phyloP scores from a whole-genome alignment of 2,329 filamentous ascomycete genomes.

The Penicillium sp. region DNA sequence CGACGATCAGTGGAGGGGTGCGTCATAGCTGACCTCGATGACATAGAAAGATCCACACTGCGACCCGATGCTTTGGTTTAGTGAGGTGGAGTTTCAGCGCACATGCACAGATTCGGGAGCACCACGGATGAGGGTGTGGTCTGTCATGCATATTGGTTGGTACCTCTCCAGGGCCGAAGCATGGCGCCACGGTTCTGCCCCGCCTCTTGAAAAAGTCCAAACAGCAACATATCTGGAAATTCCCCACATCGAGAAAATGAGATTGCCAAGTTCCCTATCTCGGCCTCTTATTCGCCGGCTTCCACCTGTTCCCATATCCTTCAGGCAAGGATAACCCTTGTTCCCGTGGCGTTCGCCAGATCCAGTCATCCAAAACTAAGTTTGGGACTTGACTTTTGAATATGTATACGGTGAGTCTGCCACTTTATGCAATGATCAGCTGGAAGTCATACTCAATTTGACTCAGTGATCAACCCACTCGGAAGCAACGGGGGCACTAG shows the following conservation, averaged over 20 bases:
- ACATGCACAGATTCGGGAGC: neutral
- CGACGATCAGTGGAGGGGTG: neutral
- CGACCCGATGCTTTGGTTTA: neutral
- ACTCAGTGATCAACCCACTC: no score
- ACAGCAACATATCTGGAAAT: neutral
- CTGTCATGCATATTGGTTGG: neutral
- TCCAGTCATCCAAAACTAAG: neutral
- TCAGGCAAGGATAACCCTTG: neutral
- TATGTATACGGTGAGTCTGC: no score
- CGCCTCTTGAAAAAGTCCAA: neutral
- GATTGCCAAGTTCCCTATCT: neutral
- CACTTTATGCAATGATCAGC: no score
- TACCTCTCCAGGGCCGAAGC: neutral
- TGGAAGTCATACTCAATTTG: no score
- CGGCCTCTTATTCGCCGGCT: neutral
- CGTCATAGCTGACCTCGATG: neutral
- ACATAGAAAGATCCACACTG: neutral
- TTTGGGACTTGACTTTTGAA: no score
- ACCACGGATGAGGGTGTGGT: neutral
- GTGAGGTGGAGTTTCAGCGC: neutral
- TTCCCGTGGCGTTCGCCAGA: neutral
- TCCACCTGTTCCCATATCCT: neutral
- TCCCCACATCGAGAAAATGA: neutral
- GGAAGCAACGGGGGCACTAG: no score
- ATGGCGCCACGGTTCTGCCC: neutral